Evolutionary conservation across 2,329 filamentous ascomycete genomes (phyloP).

Genomic region (Pseudocercospora musae): DNA sequence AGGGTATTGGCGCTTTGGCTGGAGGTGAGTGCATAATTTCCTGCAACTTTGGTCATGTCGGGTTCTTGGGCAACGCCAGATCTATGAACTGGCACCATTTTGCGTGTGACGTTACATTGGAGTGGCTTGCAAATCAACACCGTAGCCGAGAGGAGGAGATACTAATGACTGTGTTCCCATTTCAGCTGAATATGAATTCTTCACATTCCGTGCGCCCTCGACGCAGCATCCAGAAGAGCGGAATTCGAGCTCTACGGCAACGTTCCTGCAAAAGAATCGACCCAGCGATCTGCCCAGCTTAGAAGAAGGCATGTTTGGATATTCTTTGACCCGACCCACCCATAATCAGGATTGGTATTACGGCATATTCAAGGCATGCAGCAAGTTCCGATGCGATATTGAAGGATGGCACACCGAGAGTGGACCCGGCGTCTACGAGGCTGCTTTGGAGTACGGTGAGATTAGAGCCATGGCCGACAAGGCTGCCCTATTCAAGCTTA

Average conservation of each 20-base stretch:
- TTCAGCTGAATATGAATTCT: constrained; percentile 91
- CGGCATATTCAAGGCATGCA: constrained; percentile 76
- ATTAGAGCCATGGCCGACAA: constrained; percentile 87
- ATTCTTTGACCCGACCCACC: constrained; percentile 79
- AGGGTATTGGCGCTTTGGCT: constrained; percentile 80
- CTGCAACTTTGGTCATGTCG: neutral
- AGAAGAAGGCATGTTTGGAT: constrained; percentile 94
- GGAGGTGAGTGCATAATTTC: constrained; percentile 60
- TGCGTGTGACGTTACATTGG: neutral
- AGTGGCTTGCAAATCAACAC: neutral
- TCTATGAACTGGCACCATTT: neutral
- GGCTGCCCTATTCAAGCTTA: constrained; percentile 89
- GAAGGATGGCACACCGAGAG: constrained; percentile 97
- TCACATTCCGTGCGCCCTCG: constrained; percentile 72
- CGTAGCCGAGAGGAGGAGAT: neutral
- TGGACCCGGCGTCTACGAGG: constrained; percentile 92
- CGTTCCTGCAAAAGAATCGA: constrained; percentile 70
- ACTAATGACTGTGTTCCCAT: constrained; percentile 6
- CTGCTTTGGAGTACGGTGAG: constrained; percentile 86
- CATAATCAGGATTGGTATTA: constrained; percentile 95
- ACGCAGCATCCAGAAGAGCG: constrained; percentile 45
- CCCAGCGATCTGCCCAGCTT: constrained; percentile 70
- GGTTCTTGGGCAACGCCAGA: neutral
- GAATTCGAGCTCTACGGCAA: constrained; percentile 66
- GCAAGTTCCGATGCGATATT: constrained; percentile 73